Evolutionary conservation across 1,284 basidiomycete species (phyloP).

Genomic region (Bothia castanella): DNA sequence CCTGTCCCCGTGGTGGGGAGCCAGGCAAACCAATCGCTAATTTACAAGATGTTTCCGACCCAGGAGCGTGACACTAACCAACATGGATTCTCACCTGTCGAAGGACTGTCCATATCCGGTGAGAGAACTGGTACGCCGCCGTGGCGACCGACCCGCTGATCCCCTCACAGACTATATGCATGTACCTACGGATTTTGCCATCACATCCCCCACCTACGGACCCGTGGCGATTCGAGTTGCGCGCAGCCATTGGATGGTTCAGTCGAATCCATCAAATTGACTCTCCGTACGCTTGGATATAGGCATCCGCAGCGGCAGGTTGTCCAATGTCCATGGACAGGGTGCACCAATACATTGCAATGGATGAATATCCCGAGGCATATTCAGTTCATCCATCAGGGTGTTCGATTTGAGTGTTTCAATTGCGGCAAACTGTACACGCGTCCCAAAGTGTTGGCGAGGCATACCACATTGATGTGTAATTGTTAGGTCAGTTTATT

Average conservation of each 20-base stretch:
- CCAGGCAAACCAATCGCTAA: not conserved
- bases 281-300: constrained; percentile 12
- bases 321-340: constrained; percentile 16
- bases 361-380: constrained; percentile 20
- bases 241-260: constrained; percentile 8
- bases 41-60: not conserved
- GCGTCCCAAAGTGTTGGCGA: not conserved
- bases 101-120: not conserved
- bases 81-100: not conserved
- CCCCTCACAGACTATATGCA: not conserved
- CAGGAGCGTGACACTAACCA: not conserved
- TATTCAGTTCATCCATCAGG: constrained; percentile 11
- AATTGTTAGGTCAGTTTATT: constrained; percentile 3
- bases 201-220: not conserved
- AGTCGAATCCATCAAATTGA: constrained; percentile 5
- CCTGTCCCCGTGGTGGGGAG: not conserved
- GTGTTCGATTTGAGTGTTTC: constrained; percentile 11
- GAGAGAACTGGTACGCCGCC: not conserved
- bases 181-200: not conserved
- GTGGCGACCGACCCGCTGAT: not conserved
- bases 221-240: constrained; percentile 6
- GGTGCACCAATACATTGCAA: constrained; percentile 4
- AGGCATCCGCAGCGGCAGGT: constrained; percentile 1
- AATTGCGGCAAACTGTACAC: constrained; percentile 14
- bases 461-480: constrained; percentile 11